Evolutionary conservation across 2,329 filamentous ascomycete species (phyloP), one percentile per base, ranked within the genome.

Genomic region (Colletotrichum sp.): DNA sequence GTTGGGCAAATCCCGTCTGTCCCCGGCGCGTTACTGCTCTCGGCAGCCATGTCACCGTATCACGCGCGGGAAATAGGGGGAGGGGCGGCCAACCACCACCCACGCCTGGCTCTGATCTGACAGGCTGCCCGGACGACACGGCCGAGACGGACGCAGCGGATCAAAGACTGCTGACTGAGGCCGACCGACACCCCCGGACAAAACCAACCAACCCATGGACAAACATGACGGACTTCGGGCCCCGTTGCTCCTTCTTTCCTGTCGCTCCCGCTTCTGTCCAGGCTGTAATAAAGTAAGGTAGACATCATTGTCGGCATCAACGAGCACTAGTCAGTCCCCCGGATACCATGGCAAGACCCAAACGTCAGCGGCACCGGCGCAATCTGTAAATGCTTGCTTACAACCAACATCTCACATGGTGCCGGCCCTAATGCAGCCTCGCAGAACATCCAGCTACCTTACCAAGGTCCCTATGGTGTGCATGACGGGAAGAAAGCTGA

Each of bases 121-220:
- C 36, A 60, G 72, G 49, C 52, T 72, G 72, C 28, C 68, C 72
- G 68, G 69, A 75, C 68, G 55, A 72, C 62, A 67, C 55, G 62
- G 68, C 52, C 62, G 62, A 75, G 26, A 75, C 68, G 72, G 68
- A 60, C 71, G 24, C 67, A 64, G n/a, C 71, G 44, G 59, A 71
- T 21, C 15, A 24, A 36, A 18, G 30, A 28, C 44, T 21, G 70
- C 63, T 73, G 70, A 73, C 70, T 73, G 73, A 55, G 44, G 21
- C 68, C 68, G 39, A 59, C 32, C 65, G 65, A 59, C 26, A 24
- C 52, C 28, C 18, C 52, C 55, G 26, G 44, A 44, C 24, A 49
- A 34, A 13, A 12, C 12, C 28, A 44, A 34, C 26, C 44, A 52
- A 52, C 44, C 44, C 44, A 52, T 52, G 44, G 44, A 52, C 34